phyloP scores from a whole-genome alignment of 1,284 basidiomycete genomes.

The Rhizopogon parksii region DNA sequence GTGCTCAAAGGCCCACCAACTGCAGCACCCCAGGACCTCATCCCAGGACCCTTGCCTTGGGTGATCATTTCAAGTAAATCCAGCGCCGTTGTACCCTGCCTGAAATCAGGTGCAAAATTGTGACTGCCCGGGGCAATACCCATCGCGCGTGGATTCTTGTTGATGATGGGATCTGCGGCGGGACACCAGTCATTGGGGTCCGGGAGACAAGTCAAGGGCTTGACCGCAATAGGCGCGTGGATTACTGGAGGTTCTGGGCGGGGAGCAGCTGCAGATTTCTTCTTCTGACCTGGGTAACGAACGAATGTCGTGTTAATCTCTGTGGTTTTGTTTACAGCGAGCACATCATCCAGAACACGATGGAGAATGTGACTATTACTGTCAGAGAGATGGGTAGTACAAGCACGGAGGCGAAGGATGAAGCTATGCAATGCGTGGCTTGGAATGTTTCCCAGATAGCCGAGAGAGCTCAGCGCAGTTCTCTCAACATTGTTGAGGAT shows the following conservation, averaged over 20 bases:
- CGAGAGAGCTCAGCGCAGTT: background rate
- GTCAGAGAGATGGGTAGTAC: background rate
- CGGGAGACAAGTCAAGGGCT: slow-evolving; percentile 10
- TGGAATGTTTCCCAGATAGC: background rate
- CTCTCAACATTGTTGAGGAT: background rate
- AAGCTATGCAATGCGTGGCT: background rate
- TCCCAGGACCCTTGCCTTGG: slow-evolving; percentile 5
- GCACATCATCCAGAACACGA: background rate
- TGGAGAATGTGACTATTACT: background rate
- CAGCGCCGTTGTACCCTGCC: slow-evolving; percentile 18
- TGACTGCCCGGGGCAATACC: slow-evolving; percentile 26
- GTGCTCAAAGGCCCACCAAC: slow-evolving; percentile 22
- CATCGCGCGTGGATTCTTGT: slow-evolving; percentile 22
- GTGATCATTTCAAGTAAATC: slow-evolving; percentile 27
- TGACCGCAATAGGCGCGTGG: slow-evolving; percentile 15
- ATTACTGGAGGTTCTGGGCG: slow-evolving; percentile 4
- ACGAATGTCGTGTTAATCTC: slow-evolving; percentile 7
- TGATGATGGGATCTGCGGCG: slow-evolving; percentile 26
- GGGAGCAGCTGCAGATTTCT: background rate
- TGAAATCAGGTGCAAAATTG: background rate
- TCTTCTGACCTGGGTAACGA: slow-evolving; percentile 1
- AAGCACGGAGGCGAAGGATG: background rate
- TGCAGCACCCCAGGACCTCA: slow-evolving; percentile 15
- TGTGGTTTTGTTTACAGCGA: background rate
- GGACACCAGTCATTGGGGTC: slow-evolving; percentile 25